phyloP scores from a whole-genome alignment of 495 filamentous ascomycete genomes.

The Tuber brumale region DNA sequence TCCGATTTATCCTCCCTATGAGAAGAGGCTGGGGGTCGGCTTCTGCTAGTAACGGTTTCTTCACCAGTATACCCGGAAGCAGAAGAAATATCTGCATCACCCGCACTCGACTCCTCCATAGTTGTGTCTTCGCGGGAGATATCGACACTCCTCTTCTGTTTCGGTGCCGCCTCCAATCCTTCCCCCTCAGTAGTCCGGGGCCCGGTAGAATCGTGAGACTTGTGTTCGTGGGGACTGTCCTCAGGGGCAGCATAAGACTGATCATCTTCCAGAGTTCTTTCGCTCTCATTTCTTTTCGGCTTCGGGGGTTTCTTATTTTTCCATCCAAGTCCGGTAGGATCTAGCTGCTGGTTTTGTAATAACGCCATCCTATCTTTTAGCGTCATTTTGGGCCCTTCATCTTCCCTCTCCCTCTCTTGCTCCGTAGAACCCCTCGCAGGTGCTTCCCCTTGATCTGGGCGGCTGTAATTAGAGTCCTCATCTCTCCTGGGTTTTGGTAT shows the following conservation, averaged over 20 bases:
- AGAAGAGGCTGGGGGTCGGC: slow-evolving; percentile 10
- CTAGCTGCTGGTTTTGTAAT: slow-evolving; percentile 86
- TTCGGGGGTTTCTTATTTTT: slow-evolving; percentile 83
- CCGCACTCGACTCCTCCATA: slow-evolving; percentile 17
- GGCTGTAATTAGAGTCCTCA: slow-evolving; percentile 60
- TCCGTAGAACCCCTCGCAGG: slow-evolving; percentile 42
- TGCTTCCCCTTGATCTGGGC: slow-evolving; percentile 64
- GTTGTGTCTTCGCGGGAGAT: slow-evolving; percentile 43
- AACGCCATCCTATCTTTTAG: slow-evolving; percentile 91
- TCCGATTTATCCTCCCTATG: slow-evolving; percentile 42
- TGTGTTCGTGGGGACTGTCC: slow-evolving; percentile 14
- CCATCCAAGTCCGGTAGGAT: slow-evolving; percentile 65
- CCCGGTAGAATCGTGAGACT: slow-evolving; percentile 23
- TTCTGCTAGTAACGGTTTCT: slow-evolving; percentile 13
- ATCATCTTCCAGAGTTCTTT: slow-evolving; percentile 29
- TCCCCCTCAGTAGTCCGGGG: slow-evolving; percentile 3
- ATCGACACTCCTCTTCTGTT: slow-evolving; percentile 30
- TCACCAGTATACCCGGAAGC: slow-evolving; percentile 9
- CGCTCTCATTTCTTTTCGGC: slow-evolving; percentile 63
- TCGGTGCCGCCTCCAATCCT: slow-evolving; percentile 13
- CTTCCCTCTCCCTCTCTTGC: slow-evolving; percentile 49
- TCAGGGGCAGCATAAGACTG: slow-evolving; percentile 12
- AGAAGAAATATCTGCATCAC: slow-evolving; percentile 25
- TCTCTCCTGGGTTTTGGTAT: slow-evolving; percentile 72
- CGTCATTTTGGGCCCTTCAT: slow-evolving; percentile 75